Conservation (phyloP, 1,284 basidiomycete species). For the Trichosporon coremiiforme region DNA sequence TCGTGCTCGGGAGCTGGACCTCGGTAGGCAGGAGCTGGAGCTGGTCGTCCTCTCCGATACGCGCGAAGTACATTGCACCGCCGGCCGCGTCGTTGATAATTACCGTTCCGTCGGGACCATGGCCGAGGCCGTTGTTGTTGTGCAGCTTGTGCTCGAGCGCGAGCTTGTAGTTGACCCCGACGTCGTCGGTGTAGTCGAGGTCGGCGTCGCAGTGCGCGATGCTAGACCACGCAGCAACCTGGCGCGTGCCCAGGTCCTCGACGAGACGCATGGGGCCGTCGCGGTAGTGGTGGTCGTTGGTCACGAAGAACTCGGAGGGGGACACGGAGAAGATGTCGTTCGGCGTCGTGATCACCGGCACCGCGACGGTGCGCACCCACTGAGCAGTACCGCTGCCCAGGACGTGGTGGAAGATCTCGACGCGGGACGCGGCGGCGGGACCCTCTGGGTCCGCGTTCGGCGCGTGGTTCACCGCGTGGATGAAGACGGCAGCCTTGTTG, state of each 20-base stretch:
- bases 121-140: slow-evolving; percentile 46
- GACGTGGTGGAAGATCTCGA: slow-evolving; percentile 45
- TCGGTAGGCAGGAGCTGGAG: slow-evolving; percentile 23
- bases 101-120: slow-evolving; percentile 32
- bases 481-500: slow-evolving; percentile 33
- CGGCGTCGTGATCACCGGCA: slow-evolving; percentile 38
- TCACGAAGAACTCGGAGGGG: slow-evolving; percentile 38
- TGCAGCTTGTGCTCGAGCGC: slow-evolving; percentile 35
- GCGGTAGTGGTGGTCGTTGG: slow-evolving; percentile 46
- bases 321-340: slow-evolving; percentile 41
- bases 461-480: slow-evolving; percentile 45
- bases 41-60: slow-evolving; percentile 16
- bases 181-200: slow-evolving; percentile 16
- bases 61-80: slow-evolving; percentile 30
- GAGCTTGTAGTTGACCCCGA: slow-evolving; percentile 29
- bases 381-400: slow-evolving; percentile 27
- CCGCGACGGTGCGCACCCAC: slow-evolving; percentile 35
- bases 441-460: slow-evolving; percentile 24
- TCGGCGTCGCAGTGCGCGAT: slow-evolving; percentile 31
- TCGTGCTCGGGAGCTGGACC: slow-evolving; percentile 26
- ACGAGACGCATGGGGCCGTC: slow-evolving; percentile 33
- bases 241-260: slow-evolving; percentile 36
- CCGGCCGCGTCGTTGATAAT: slow-evolving; percentile 38
- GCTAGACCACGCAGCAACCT: slow-evolving; percentile 28
- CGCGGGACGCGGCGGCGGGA: slow-evolving; percentile 29